Conservation (phyloP, 2,329 filamentous ascomycete genomes). For the Pseudopithomyces maydicus region DNA sequence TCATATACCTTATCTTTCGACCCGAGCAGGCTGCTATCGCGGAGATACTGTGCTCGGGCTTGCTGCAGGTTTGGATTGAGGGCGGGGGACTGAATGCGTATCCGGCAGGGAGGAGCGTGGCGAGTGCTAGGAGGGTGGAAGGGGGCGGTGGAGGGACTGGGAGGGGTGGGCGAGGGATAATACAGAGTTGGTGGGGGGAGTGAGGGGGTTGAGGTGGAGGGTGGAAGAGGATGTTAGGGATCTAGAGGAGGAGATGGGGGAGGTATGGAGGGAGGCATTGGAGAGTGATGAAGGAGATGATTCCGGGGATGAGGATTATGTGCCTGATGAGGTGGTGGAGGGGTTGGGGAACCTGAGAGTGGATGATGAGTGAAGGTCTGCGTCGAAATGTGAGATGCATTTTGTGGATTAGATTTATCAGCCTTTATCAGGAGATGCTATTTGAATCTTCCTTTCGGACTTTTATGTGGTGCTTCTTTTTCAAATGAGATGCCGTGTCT, state of each 20-base stretch:
- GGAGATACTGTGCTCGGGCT: slow-evolving; percentile 35
- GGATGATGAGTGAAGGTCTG: neutral
- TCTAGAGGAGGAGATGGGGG: slow-evolving; percentile 6
- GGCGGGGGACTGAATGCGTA: slow-evolving; percentile 37
- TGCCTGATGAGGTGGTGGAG: slow-evolving; percentile 1
- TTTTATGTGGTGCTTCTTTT: too few relatives aligned
- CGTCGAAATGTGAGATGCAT: too few relatives aligned
- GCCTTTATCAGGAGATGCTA: neutral
- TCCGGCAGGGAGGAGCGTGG: slow-evolving; percentile 31
- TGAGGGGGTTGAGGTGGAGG: slow-evolving; percentile 18
- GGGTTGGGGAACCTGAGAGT: neutral
- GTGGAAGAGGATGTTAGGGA: slow-evolving; percentile 7
- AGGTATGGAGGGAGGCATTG: slow-evolving; percentile 26
- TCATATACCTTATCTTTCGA: slow-evolving; percentile 34
- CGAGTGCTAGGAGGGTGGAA: slow-evolving; percentile 20
- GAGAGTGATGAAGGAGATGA: slow-evolving; percentile 16
- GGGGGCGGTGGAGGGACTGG: slow-evolving; percentile 19
- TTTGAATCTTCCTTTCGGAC: neutral
- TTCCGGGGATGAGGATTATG: slow-evolving; percentile 9
- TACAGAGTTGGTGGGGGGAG: slow-evolving; percentile 15
- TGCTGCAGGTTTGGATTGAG: slow-evolving; percentile 34
- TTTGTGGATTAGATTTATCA: too few relatives aligned
- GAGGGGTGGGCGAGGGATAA: slow-evolving; percentile 15
- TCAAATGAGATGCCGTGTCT: too few relatives aligned
- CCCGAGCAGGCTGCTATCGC: slow-evolving; percentile 29